Percentiles rank a stretch among this genome's conserved stretches.
Conservation (phyloP, 2,329 filamentous ascomycete species). For the Microdochium nivale region DNA sequence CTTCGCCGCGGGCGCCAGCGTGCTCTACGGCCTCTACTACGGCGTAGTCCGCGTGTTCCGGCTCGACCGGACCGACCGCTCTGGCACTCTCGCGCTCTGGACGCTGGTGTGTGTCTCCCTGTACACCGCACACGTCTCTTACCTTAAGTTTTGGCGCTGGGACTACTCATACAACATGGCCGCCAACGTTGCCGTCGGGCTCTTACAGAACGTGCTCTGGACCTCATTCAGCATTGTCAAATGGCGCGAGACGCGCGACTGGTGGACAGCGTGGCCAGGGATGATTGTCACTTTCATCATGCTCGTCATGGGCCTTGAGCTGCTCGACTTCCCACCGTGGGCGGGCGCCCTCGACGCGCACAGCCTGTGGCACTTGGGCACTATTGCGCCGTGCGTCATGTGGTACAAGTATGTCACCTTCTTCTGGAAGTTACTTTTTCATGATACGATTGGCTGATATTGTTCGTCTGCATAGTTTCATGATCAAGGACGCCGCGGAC, state of each 20-base stretch:
- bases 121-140: conserved; percentile 71
- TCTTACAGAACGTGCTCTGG: conserved; percentile 79
- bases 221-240: conserved; percentile 69
- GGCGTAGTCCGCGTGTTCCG: conserved; percentile 74
- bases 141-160: conserved; percentile 80
- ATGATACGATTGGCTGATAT: neutral
- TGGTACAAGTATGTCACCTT: conserved; percentile 82
- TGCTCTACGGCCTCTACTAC: conserved; percentile 88
- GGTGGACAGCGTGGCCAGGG: conserved; percentile 85
- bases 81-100: conserved; percentile 60
- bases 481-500: conserved; percentile 77
- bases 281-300: conserved; percentile 88
- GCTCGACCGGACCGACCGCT: conserved; percentile 50
- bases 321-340: conserved; percentile 87
- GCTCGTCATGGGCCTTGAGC: conserved; percentile 88
- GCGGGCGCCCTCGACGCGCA: conserved; percentile 83
- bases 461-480: conserved; percentile 49
- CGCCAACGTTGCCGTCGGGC: conserved; percentile 77
- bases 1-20: conserved; percentile 81
- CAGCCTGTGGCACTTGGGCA: conserved; percentile 91
- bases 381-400: conserved; percentile 76
- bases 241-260: conserved; percentile 61
- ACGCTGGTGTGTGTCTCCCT: conserved; percentile 61
- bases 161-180: conserved; percentile 98
- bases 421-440: conserved; percentile 4